A percentile compares a stretch with the other conserved stretches of the same genome.
Conservation (phyloP, 306 rosid genomes). For the Inga oerstediana region DNA sequence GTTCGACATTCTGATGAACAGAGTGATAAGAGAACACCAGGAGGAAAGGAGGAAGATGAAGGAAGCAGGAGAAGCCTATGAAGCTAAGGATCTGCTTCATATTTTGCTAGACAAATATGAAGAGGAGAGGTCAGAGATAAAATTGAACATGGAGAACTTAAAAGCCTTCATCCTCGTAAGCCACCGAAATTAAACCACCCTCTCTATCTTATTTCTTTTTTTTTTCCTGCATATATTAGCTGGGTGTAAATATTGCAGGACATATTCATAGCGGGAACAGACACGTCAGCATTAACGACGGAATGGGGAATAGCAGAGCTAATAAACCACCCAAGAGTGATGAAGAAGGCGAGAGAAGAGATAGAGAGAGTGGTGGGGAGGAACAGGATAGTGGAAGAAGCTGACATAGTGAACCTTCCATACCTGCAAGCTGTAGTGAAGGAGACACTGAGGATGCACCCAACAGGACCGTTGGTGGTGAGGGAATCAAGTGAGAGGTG, state of each 20-base stretch:
- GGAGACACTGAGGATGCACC: constrained; percentile 86
- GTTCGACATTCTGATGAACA: constrained; percentile 61
- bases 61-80: constrained; percentile 13
- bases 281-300: constrained; percentile 53
- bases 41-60: constrained; percentile 48
- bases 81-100: constrained; percentile 56
- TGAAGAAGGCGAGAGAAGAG: constrained; percentile 72
- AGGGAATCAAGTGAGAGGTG: constrained; percentile 62
- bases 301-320: constrained; percentile 75
- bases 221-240: background rate
- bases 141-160: constrained; percentile 57
- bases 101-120: constrained; percentile 56
- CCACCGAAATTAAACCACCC: background rate
- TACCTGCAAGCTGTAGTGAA: constrained; percentile 77
- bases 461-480: constrained; percentile 67
- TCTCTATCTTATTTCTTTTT: background rate
- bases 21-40: constrained; percentile 55
- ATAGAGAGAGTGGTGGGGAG: constrained; percentile 57
- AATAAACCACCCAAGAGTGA: constrained; percentile 63
- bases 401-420: constrained; percentile 65
- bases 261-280: constrained; percentile 66
- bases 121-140: constrained; percentile 50
- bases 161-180: constrained; percentile 70
- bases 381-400: constrained; percentile 58
- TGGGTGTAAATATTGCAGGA: constrained; percentile 38